Base-by-base conservation (phyloP, 1,284 basidiomycete genomes). In the Marasmius tenuissimus region DNA sequence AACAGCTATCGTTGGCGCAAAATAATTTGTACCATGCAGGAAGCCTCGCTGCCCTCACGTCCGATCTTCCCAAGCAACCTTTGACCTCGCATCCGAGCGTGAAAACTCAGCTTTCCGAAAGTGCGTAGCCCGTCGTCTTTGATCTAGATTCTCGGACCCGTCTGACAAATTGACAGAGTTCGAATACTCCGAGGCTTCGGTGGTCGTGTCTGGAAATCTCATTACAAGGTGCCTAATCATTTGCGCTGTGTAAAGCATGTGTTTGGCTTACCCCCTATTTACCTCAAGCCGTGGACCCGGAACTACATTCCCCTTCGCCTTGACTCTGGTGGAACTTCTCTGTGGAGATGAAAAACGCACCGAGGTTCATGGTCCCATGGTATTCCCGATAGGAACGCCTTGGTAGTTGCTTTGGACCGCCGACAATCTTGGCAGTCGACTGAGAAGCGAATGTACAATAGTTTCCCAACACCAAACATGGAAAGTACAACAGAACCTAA, bases 11-110 rank as follows among this genome's bases (percentile, higher is more conserved):
- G 16, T n/a, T 14, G 33, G 14, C 20, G 52, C 27, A 16, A 38
- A 35, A 1, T 54, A 14, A 16, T 22, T 4, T 38, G n/a, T 38
- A 12, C 18, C 16, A 10, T 53, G 50, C 63, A 91, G 90, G 90
- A 4, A 86, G 86, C 57, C 77, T 95, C 33, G 85, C 87, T 5
- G 90, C 92, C 0, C 80, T 87, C 62, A 82, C 83, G 0, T 82
- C 92, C 0, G 79, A 79, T 2, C 81, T 96, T 12, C 83, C 84
- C 0, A 81, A 72, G 57, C 88, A 91, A 58, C 79, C 82, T 0
- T 69, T 96, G 53, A 96, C 93, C 2, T 93, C 90, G 11, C 93
- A 96, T 71, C 93, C 93, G 0, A 86, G 85, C 54, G 87, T 96
- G 55, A 88, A 86, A 70, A 71, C 73, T 4, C 73, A 87, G 20